Base-by-base conservation (phyloP, 257 asterid species). In the Henckelia pumila region DNA sequence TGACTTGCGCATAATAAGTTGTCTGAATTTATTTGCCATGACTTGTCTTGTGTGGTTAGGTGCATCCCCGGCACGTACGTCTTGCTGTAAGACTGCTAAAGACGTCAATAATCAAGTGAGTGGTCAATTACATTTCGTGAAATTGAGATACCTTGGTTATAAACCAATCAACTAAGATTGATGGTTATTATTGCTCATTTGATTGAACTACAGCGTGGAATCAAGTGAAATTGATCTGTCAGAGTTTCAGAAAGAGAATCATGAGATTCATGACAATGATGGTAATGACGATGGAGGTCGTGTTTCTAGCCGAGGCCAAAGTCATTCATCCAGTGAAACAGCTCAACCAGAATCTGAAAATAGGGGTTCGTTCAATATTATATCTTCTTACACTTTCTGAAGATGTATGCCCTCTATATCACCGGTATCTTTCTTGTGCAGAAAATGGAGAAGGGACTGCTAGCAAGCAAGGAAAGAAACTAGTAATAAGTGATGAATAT, bases 211-310 rank as follows among this genome's bases (percentile, higher is more conserved):
- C 95, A 94, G 97, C 68, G 99, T 94, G 73, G 99, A 94, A 81
- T 94, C 97, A 9, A 86, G 89, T 74, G 99, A 87, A 72, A 92
- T 94, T 70, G 99, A 88, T 79, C 78, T 94, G 30, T 91, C 97
- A 23, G 99, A 94, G 84, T 94, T 94, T 81, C 95, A 91, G 72
- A 92, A 86, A 60, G 96, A 79, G 76, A 71, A 77, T 72, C 76
- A 72, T 29, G 73, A 74, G 49, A 82, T 13, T 56, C 80, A 79
- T 64, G 52, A 14, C 9, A 3, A 40, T 40, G 50, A 71, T 62
- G 83, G 78, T 63, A 69, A 53, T 24, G 80, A 58, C 69, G 84
- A 73, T 75, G 84, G 70, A 70, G 78, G 71, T 70, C 72, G 61
- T 64, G 70, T 57, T 65, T 25, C 82, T 57, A 88, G 52, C 64